Conservation (phyloP, 1,284 basidiomycete genomes). For the Exobasidium cylindrosporum region DNA sequence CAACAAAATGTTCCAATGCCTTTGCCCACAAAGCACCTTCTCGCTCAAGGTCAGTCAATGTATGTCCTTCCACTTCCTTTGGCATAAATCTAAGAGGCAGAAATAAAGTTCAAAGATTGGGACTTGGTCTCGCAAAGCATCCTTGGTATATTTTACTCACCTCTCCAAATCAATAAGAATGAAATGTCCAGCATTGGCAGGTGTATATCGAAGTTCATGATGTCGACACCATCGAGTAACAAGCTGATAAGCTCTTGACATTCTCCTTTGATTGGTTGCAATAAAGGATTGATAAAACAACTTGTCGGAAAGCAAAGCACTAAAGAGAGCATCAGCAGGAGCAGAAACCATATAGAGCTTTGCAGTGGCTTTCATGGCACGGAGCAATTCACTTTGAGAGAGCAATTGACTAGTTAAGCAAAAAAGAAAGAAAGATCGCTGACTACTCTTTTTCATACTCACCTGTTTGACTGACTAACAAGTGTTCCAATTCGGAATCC, state of each 20-base stretch:
- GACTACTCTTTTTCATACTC: background rate
- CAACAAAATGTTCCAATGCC: slow-evolving; percentile 5
- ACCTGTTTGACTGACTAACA: slow-evolving; percentile 33
- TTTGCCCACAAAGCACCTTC: slow-evolving; percentile 22
- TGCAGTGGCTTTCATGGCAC: slow-evolving; percentile 29
- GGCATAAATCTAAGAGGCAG: slow-evolving; percentile 63
- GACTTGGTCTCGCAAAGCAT: background rate
- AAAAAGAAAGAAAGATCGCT: background rate
- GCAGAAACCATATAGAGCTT: slow-evolving; percentile 40
- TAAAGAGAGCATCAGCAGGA: slow-evolving; percentile 61
- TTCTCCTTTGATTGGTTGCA: slow-evolving; percentile 59
- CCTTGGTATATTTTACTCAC: background rate
- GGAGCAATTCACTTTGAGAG: slow-evolving; percentile 34
- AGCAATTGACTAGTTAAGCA: background rate
- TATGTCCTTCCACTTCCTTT: slow-evolving; percentile 57
- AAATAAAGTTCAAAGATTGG: background rate
- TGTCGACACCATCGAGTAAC: slow-evolving; percentile 17
- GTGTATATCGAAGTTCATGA: slow-evolving; percentile 19
- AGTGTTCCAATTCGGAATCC: slow-evolving; percentile 41
- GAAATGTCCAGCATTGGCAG: slow-evolving; percentile 28
- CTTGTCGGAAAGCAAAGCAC: slow-evolving; percentile 25
- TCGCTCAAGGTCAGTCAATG: slow-evolving; percentile 1
- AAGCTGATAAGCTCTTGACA: slow-evolving; percentile 18
- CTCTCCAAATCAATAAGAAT: slow-evolving; percentile 79
- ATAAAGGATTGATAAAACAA: slow-evolving; percentile 55